Evolutionary conservation across 495 filamentous ascomycete species (phyloP), one percentile per base, ranked within the genome.

Genomic region (Viridothelium virens): DNA sequence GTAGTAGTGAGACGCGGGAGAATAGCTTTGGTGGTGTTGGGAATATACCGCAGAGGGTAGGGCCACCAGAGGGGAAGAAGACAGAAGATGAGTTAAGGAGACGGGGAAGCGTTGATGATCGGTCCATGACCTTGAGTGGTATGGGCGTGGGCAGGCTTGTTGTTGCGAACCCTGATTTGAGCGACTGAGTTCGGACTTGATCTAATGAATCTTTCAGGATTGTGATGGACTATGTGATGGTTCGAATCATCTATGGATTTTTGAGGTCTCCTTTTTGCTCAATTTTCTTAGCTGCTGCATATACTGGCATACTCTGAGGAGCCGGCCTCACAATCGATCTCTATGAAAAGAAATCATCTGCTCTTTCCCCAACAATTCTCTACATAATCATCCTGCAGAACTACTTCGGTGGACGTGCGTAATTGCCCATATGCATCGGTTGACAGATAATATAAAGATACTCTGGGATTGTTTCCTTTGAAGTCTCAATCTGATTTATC

Each of bases 61-160:
- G 31, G 75, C 73, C 18, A 66, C 68, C 18, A 73, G 82, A 2
- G 78, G 85, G 63, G 82, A 75, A 83, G 44, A 88, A 87, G 74
- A 88, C 82, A 65, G 80, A 84, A 1, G 91, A 92, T 11, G 91
- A 96, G 44, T 77, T 96, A 44, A 82, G 84, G 72, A 85, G 93
- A 65, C 82, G 91, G 69, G 94, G 93, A 10, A 97, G 94, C 75
- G 91, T 98, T 62, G 95, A 98, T 74, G 94, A 97, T 76, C 83
- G 90, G 72, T 90, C 90, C 33, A 86, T 83, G 67, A 87, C 87
- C 3, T 91, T 96, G 86, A 91, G 90, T 39, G 85, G 88, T 50
- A 59, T 59, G 53, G 89, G 87, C 25, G 74, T 82, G 2, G 90
- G 87, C 25, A 84, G 92, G 64, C 78, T 98, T 65, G 97, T 91